Conservation (phyloP, 495 filamentous ascomycete species). For the Daldinia grandis region DNA sequence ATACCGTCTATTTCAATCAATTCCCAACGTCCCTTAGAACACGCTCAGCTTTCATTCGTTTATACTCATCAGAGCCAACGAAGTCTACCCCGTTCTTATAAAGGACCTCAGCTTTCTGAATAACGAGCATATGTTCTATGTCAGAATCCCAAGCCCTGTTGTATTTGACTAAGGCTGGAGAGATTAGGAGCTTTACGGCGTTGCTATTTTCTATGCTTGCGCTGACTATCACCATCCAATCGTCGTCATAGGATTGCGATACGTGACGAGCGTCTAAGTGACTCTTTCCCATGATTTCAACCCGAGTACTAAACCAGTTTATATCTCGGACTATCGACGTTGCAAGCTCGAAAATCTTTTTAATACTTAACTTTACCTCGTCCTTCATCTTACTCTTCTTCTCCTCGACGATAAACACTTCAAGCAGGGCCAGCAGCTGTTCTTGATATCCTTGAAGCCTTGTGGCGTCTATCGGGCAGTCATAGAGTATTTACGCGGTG, state of each 20-base stretch:
- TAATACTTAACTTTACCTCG: neutral
- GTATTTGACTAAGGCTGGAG: conserved; percentile 4
- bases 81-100: neutral
- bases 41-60: neutral
- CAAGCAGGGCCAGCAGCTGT: neutral
- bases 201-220: neutral
- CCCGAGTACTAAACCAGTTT: neutral
- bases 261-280: neutral
- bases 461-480: neutral
- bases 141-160: neutral
- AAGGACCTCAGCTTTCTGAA: neutral
- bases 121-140: neutral
- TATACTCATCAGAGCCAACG: neutral
- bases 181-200: neutral
- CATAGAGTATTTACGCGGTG: neutral
- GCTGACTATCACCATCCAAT: neutral
- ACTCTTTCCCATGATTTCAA: conserved; percentile 4
- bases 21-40: neutral
- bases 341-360: neutral
- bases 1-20: neutral
- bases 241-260: neutral
- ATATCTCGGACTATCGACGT: neutral
- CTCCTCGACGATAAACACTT: neutral
- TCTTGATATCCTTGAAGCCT: neutral
- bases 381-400: neutral